A percentile compares a stretch with the other conserved stretches of the same genome.
Evolutionary conservation across 1,139 yeast species (phyloP).

Genomic region (Saccharomyces uvarum): DNA sequence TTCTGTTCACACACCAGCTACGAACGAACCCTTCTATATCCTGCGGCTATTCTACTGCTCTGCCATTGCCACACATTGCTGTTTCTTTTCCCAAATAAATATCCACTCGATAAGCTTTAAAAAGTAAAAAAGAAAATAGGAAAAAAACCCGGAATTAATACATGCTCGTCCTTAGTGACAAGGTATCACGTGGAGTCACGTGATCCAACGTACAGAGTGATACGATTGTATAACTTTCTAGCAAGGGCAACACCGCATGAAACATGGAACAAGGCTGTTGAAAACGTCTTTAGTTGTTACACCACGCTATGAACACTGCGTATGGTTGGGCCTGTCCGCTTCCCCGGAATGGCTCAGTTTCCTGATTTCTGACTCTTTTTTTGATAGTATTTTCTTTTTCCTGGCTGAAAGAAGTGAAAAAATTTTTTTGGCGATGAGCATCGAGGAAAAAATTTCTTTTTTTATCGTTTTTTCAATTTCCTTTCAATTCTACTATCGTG

Average conservation of each 20-base stretch:
- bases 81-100: background rate
- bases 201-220: background rate
- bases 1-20: background rate
- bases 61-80: background rate
- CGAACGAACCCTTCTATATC: background rate
- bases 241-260: background rate
- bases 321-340: background rate
- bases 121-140: background rate
- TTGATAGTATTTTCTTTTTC: background rate
- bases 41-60: background rate
- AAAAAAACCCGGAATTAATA: background rate
- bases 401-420: background rate
- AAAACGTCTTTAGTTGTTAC: background rate
- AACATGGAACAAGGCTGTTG: background rate
- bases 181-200: background rate
- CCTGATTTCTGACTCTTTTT: background rate
- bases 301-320: background rate
- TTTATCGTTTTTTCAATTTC: background rate
- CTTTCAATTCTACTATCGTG: background rate
- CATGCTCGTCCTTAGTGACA: background rate
- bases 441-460: background rate
- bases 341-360: background rate
- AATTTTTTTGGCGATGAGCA: background rate
- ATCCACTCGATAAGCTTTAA: background rate
- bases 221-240: background rate